Percentiles rank a stretch among this genome's conserved stretches.
Evolutionary conservation across 352 stramenopile species (phyloP).

Genomic region (Phytophthora pluvialis): DNA sequence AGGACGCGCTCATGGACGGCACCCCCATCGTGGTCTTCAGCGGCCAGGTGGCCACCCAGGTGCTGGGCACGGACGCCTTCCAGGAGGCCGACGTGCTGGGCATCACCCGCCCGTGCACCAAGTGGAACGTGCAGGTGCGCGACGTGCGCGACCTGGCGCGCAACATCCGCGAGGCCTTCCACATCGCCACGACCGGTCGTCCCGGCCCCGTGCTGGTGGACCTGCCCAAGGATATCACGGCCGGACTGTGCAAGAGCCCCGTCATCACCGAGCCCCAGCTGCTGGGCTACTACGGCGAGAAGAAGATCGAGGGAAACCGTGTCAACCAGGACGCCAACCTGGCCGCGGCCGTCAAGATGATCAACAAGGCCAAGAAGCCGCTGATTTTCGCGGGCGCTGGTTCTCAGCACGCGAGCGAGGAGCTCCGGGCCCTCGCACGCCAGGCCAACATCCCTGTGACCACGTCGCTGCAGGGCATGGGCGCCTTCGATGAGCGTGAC

Average conservation of each 20-base stretch:
- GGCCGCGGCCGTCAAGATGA: constrained; percentile 78
- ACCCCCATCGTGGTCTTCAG: constrained; percentile 95
- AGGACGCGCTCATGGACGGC: constrained; percentile 95
- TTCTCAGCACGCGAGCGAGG: constrained; percentile 84
- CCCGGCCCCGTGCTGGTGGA: constrained; percentile 96
- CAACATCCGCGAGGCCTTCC: constrained; percentile 96
- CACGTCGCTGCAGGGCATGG: constrained; percentile 94
- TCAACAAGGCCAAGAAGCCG: constrained; percentile 95
- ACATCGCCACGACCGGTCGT: constrained; percentile 93
- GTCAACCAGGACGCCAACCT: constrained; percentile 83
- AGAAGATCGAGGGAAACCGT: constrained; percentile 83
- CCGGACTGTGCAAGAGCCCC: constrained; percentile 72
- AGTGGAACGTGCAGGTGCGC: constrained; percentile 97
- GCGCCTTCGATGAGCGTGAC: constrained; percentile 94
- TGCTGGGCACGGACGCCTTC: constrained; percentile 93
- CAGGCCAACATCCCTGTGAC: constrained; percentile 95
- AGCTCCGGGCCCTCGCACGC: constrained; percentile 92
- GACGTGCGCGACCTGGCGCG: constrained; percentile 94
- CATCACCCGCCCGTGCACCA: constrained; percentile 92
- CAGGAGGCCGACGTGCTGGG: constrained; percentile 89
- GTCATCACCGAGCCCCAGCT: constrained; percentile 81
- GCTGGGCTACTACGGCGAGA: constrained; percentile 86
- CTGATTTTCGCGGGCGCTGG: constrained; percentile 96
- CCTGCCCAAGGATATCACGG: constrained; percentile 95
- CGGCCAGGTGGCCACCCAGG: constrained; percentile 93